Evolutionary conservation across 78 protist genomes (phyloP).

Genomic region (Monocercomonoides exilis): DNA sequence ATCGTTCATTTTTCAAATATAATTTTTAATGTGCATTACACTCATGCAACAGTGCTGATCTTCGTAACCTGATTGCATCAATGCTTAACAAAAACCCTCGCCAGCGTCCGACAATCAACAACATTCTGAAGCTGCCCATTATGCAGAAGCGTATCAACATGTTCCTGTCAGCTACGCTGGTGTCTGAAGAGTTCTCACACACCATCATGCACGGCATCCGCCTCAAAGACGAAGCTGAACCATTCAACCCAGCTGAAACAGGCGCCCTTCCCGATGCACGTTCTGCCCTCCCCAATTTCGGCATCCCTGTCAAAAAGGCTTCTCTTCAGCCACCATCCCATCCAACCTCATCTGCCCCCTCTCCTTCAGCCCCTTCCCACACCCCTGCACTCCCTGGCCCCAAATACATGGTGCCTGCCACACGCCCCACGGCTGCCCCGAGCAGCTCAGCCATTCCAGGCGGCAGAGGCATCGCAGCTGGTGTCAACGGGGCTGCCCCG

Average conservation of each 20-base stretch:
- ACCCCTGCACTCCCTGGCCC: too few relatives aligned
- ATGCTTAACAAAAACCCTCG: background rate
- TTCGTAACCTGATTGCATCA: background rate
- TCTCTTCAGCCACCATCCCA: background rate
- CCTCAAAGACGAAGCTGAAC: background rate
- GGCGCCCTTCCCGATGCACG: background rate
- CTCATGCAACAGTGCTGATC: background rate
- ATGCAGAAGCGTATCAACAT: background rate
- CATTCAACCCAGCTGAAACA: background rate
- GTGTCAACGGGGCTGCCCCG: too few relatives aligned
- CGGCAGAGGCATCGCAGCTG: too few relatives aligned
- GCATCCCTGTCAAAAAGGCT: background rate
- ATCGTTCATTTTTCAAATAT: too few relatives aligned
- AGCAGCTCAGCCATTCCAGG: too few relatives aligned
- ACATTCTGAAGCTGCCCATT: background rate
- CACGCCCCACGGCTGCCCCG: too few relatives aligned
- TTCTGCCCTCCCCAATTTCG: background rate
- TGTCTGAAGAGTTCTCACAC: conserved; percentile 2
- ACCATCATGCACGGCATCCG: conserved; percentile 1
- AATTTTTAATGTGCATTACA: too few relatives aligned
- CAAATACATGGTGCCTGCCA: too few relatives aligned
- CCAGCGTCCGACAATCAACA: conserved; percentile 14
- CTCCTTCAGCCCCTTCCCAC: background rate
- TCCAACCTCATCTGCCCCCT: background rate
- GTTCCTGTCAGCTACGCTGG: background rate